Evolutionary conservation across 345 rosid species (phyloP).

Genomic region (Gossypium raimondii): DNA sequence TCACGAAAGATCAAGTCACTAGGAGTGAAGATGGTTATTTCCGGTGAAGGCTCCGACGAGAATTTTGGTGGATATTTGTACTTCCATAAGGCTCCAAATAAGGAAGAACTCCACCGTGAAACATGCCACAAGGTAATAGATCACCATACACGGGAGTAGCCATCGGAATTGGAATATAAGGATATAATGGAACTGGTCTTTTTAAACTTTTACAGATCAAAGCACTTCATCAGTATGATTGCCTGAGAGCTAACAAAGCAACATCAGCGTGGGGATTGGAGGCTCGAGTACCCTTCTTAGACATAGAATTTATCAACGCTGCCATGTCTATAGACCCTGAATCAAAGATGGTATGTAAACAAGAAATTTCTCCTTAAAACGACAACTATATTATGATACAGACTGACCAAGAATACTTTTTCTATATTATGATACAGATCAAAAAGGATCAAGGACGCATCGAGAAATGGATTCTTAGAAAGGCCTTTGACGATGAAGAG

Average conservation of each 20-base stretch:
- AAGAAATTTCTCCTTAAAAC: not conserved
- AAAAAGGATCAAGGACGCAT: constrained; percentile 58
- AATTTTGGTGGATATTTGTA: not conserved
- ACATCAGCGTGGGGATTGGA: constrained; percentile 97
- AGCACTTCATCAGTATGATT: constrained; percentile 85
- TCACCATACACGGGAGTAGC: not conserved
- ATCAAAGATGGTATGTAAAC: constrained; percentile 62
- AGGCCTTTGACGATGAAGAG: not conserved
- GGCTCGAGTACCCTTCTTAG: constrained; percentile 85
- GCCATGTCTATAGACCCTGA: constrained; percentile 86
- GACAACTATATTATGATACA: too few relatives aligned
- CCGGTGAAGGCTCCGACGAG: not conserved
- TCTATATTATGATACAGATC: constrained; percentile 34
- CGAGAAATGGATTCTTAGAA: not conserved
- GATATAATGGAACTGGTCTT: not conserved
- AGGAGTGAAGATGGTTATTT: not conserved
- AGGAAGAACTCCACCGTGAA: not conserved
- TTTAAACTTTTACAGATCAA: constrained; percentile 48
- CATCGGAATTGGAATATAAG: not conserved
- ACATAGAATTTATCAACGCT: constrained; percentile 65
- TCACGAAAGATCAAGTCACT: not conserved
- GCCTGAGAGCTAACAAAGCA: constrained; percentile 87
- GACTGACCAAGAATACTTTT: not conserved
- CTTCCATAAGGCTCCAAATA: not conserved
- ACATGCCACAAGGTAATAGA: not conserved